These are phyloP conservation scores for Sarocladiaceae sp. DNA, from an alignment of 2,329 filamentous ascomycete genomes.

Conservation along the genomic window DNA sequence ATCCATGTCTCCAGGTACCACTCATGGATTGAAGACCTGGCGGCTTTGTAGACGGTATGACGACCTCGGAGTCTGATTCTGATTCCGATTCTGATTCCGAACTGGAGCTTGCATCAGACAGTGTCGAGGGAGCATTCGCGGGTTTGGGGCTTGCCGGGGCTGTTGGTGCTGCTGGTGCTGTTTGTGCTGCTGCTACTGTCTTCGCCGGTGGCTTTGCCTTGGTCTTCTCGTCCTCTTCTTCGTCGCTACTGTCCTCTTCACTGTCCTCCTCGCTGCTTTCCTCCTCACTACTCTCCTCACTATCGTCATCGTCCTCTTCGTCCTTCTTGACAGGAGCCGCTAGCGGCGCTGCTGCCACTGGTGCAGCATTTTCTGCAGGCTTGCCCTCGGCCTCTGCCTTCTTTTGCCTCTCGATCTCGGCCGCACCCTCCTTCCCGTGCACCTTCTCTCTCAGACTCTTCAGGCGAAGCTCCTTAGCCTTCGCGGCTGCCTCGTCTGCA, in stretches of 20 bases:
- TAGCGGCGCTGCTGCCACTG: background rate
- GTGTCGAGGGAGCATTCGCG: background rate
- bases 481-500: conserved; percentile 62
- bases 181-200: too few species aligned
- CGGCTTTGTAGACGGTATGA: conserved; percentile 10
- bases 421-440: conserved; percentile 37
- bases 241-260: conserved; percentile 8
- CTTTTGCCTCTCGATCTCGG: conserved; percentile 14
- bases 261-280: conserved; percentile 11
- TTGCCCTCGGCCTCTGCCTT: conserved; percentile 15
- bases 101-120: background rate
- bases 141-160: too few species aligned
- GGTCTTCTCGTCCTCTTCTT: conserved; percentile 11
- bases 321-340: background rate
- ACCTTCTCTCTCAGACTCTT: conserved; percentile 52
- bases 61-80: background rate
- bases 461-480: conserved; percentile 56
- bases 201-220: conserved; percentile 17
- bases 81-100: too few species aligned
- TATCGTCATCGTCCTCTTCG: conserved; percentile 13
- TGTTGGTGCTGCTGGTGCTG: too few species aligned
- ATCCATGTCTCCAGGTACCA: conserved; percentile 31
- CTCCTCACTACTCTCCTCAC: conserved; percentile 14
- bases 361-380: conserved; percentile 11
- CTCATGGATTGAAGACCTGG: conserved; percentile 40